A percentile compares a stretch with the other conserved stretches of the same genome.
These are phyloP conservation scores for Zasmidium cellare DNA, from an alignment of 2,329 filamentous ascomycete genomes.

Conservation along the genomic window DNA sequence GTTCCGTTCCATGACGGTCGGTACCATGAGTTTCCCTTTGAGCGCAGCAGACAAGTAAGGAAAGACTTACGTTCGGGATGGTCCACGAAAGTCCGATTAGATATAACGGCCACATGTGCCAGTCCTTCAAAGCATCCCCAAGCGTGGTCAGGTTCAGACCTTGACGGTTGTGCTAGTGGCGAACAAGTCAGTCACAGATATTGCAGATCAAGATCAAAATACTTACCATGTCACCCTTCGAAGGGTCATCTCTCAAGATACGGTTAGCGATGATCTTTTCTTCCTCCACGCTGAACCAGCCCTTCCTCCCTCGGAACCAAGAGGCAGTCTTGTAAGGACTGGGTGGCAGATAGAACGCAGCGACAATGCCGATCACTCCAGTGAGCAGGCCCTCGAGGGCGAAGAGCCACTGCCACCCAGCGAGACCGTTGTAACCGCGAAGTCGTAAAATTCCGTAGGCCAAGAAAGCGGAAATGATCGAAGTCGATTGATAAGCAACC, in stretches of 20 bases:
- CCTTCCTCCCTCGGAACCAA: conserved; percentile 55
- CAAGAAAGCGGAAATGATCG: conserved; percentile 58
- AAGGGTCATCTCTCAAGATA: conserved; percentile 61
- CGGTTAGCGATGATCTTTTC: conserved; percentile 65
- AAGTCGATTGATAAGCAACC: conserved; percentile 60
- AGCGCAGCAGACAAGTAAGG: too few relatives aligned
- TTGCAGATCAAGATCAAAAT: conserved; percentile 15
- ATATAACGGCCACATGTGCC: conserved; percentile 58
- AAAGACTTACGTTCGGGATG: conserved; percentile 29
- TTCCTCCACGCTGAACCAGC: conserved; percentile 63
- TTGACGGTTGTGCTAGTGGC: conserved; percentile 54
- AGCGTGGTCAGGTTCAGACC: conserved; percentile 49
- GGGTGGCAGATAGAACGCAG: conserved; percentile 56
- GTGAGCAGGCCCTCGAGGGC: conserved; percentile 59
- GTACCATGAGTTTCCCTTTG: too few relatives aligned
- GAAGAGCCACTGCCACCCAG: conserved; percentile 60
- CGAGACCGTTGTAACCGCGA: conserved; percentile 48
- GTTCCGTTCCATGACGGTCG: too few relatives aligned
- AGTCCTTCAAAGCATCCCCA: conserved; percentile 54
- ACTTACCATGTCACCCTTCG: conserved; percentile 55
- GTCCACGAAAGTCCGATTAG: conserved; percentile 49
- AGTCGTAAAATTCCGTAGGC: conserved; percentile 55
- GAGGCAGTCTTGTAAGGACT: conserved; percentile 65
- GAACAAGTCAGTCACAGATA: neutral
- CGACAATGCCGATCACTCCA: conserved; percentile 52